Evolutionary conservation across 1,139 yeast genomes (phyloP).

Genomic region (Kodamaea alishanica): DNA sequence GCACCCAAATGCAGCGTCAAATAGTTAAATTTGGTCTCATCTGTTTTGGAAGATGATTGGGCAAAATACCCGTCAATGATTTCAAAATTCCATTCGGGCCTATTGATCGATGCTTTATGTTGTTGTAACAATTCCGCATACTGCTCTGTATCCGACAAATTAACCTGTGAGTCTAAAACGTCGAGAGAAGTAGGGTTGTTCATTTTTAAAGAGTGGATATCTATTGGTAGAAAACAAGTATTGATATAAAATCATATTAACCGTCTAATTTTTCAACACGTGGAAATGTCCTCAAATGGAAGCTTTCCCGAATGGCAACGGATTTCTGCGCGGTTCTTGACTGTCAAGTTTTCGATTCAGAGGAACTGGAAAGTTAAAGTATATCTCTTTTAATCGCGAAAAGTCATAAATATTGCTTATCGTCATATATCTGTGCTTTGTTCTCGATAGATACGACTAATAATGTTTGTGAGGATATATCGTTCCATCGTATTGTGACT

Average conservation of each 20-base stretch:
- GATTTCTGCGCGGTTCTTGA: background rate
- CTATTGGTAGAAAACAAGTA: too few species aligned
- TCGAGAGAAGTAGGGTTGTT: constrained; percentile 13
- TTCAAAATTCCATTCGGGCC: constrained; percentile 33
- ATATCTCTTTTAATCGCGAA: too few species aligned
- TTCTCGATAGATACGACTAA: too few species aligned
- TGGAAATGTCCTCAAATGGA: background rate
- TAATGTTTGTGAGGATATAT: too few species aligned
- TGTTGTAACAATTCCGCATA: constrained; percentile 6
- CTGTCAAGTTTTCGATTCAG: too few species aligned
- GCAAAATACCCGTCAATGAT: constrained; percentile 36
- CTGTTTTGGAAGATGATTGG: constrained; percentile 37
- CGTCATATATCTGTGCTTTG: too few species aligned
- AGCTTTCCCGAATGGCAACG: background rate
- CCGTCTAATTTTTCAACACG: too few species aligned
- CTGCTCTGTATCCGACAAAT: constrained; percentile 7
- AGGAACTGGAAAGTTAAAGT: too few species aligned
- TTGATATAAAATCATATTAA: too few species aligned
- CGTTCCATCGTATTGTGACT: too few species aligned
- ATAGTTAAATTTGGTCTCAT: constrained; percentile 37
- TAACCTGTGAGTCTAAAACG: constrained; percentile 14
- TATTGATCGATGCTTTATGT: constrained; percentile 4
- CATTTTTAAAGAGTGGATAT: too few species aligned
- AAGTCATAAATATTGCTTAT: too few species aligned
- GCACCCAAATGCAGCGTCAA: constrained; percentile 40